A percentile compares a stretch with the other conserved stretches of the same genome.
These are phyloP conservation scores for Candida qinlingensis DNA, from an alignment of 805 yeast species.

Conservation along the genomic window DNA sequence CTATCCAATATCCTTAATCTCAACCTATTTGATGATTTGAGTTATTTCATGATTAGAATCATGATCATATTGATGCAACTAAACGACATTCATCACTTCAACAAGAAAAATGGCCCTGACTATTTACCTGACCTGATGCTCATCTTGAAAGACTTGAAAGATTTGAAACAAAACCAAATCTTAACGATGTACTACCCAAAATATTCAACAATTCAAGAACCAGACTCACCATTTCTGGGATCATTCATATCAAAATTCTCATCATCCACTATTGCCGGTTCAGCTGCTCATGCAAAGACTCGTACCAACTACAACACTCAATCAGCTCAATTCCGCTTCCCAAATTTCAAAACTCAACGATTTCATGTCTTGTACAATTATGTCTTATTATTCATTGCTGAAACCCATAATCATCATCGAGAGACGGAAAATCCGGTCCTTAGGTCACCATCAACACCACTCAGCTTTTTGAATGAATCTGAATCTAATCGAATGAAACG, in stretches of 20 bases:
- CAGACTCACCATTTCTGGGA: not conserved
- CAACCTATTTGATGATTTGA: conserved; percentile 20
- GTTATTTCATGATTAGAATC: conserved; percentile 15
- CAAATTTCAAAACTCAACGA: conserved; percentile 11
- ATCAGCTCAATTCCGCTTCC: conserved; percentile 5
- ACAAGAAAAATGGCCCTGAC: not conserved
- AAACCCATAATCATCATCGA: conserved; percentile 6
- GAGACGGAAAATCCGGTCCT: not conserved
- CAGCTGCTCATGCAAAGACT: not conserved
- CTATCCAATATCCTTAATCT: conserved; percentile 12
- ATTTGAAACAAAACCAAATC: conserved; percentile 18
- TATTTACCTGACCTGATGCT: too few relatives aligned
- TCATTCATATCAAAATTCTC: not conserved
- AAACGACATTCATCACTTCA: conserved; percentile 14
- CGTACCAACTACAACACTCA: too few relatives aligned
- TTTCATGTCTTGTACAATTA: conserved; percentile 19
- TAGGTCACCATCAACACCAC: conserved; percentile 2
- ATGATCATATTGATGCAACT: conserved; percentile 13
- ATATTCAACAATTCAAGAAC: conserved; percentile 2
- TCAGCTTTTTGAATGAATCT: conserved; percentile 14
- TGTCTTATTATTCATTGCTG: conserved; percentile 9
- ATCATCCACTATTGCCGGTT: not conserved
- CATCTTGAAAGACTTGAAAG: conserved; percentile 12
- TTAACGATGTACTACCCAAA: conserved; percentile 13
- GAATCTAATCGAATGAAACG: conserved; percentile 10